Base-by-base conservation (phyloP, 2,329 filamentous ascomycete genomes). In the Arthrobotrys pseudoclavata region DNA sequence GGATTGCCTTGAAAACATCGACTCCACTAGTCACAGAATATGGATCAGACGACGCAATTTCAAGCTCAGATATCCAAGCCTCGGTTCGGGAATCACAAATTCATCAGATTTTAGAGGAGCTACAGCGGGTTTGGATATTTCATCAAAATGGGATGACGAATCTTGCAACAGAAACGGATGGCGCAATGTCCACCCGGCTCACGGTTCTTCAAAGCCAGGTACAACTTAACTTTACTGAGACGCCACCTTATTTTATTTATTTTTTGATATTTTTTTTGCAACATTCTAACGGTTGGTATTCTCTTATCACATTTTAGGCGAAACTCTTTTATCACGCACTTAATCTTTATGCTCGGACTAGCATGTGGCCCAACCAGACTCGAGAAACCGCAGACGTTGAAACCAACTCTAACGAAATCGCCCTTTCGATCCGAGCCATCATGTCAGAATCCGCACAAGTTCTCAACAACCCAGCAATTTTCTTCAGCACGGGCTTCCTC, bases 301-400 rank as follows among this genome's bases (percentile, higher is more conserved):
- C 7, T 55, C 13, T 50, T 50, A 24, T 50, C 47, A 22, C 22
- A 53, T 13, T 18, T 37, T 69, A 85, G 83, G 82, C 85, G 1
- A 82, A 84, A 40, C 81, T 86, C 7, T 83, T 88, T 12, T 87
- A 86, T 81, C 86, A 87, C 79, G 84, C 84, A 20, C 85, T 84
- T 50, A 83, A 86, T 18, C 84, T 89, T 62, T 88, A 87, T 80
- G 85, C 85, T n/a, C 85, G 86, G 69, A 87, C 86, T 4, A 86
- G 85, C 79, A 86, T 89, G 84, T 88, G 85, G 83, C 84, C 85
- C 2, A 82, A 83, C 3, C 87, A 89, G 81, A 81, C 84, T 1
- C 79, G 84, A 9, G 83, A 86, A 22, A 84, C 83, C 1, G 83
- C 82, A 24, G 85, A 87, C 76, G 85, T 87, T 48, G 83, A 84